Evolutionary conservation across 2,329 filamentous ascomycete genomes (phyloP).

Genomic region (Penicillium sp.): DNA sequence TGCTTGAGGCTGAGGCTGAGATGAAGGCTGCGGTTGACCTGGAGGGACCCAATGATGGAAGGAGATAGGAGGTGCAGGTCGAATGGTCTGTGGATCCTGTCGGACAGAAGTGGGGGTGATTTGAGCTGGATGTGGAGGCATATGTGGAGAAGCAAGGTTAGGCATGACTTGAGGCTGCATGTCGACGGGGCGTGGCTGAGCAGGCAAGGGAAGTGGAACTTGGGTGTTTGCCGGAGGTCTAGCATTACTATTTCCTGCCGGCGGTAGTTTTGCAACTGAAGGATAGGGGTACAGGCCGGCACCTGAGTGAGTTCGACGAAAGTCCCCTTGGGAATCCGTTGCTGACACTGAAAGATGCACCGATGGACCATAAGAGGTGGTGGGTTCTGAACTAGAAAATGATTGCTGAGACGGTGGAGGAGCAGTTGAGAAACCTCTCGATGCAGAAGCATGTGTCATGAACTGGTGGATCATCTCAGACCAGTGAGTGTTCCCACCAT

Average conservation of each 20-base stretch:
- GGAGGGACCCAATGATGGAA: slow-evolving; percentile 17
- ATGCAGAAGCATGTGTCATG: not conserved
- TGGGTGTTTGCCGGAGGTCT: not conserved
- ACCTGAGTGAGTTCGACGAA: not conserved
- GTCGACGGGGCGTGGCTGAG: not conserved
- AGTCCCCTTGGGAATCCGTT: not conserved
- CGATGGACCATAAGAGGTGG: not conserved
- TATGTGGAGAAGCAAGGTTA: not conserved
- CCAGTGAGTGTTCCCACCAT: not conserved
- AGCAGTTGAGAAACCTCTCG: not conserved
- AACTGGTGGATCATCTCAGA: slow-evolving; percentile 4
- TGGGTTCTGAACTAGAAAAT: not conserved
- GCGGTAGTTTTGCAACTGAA: not conserved
- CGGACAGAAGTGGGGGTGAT: not conserved
- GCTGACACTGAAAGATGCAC: not conserved
- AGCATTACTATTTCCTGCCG: not conserved
- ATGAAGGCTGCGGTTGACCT: no score
- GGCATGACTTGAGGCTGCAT: not conserved
- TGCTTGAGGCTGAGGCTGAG: not conserved
- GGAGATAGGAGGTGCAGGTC: slow-evolving; percentile 5
- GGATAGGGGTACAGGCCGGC: not conserved
- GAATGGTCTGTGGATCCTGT: not conserved
- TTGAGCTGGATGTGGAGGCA: not conserved
- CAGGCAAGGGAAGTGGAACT: not conserved
- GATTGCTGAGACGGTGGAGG: not conserved